Base-by-base conservation (phyloP, 805 yeast species). In the Wickerhamiella nectarea region DNA sequence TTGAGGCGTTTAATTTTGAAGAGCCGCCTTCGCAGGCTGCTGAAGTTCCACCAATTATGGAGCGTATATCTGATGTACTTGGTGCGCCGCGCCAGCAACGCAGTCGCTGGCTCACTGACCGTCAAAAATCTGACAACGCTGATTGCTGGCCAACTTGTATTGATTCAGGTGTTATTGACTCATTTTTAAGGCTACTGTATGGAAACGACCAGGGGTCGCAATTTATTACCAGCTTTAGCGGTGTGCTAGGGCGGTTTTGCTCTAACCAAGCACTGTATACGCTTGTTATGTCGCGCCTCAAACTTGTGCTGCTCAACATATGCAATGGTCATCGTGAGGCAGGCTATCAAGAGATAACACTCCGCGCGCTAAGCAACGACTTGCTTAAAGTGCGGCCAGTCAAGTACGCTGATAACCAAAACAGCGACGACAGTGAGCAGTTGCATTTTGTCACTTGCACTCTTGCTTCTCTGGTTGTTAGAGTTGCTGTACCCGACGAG, bases 61-160 rank as follows among this genome's bases (percentile, higher is more conserved):
- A 10, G 15, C 31, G 31, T 15, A 12, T 28, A 2, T 7, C 6
- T 4, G 31, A 28, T 15, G 31, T n/a, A 7, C n/a, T 28, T 12
- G 31, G 31, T 4, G 6, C 12, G 14, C 15, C 31, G 8, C 8
- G n/a, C 31, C 12, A 28, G 31, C 8, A 5, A 8, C 31, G 31
- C 31, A 28, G 31, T 15, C 31, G 31, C 15, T 28, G 31, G 17
- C 36, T 39, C 36, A 19, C 33, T 11, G 39, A 25, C 33, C 29
- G 22, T 14, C 21, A 14, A n/a, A 25, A 25, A 12, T 12, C 12
- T 6, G 17, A 12, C 14, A 20, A 34, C 15, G 33, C 26, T 20
- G 29, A 21, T 3, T 17, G 14, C 37, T 36, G 39, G 39, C 28
- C 31, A 6, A 15, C 19, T 10, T 36, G 39, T 22, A 25, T 36